Conservation (phyloP, 1,284 basidiomycete species). For the Gymnopus androsaceus region DNA sequence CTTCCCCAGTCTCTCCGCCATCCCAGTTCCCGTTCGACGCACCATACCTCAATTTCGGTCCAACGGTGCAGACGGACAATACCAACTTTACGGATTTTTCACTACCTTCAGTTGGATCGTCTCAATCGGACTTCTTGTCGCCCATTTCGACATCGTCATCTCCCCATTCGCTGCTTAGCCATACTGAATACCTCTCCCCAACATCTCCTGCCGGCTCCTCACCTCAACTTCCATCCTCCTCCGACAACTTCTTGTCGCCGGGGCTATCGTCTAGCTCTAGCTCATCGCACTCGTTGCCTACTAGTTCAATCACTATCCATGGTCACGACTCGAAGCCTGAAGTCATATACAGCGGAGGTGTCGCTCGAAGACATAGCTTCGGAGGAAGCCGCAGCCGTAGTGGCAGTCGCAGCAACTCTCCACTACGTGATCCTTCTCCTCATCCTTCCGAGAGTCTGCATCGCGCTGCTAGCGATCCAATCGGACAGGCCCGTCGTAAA, state of each 20-base stretch:
- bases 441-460: not conserved
- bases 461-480: conserved; percentile 9
- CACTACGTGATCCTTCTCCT: not conserved
- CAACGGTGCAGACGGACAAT: not conserved
- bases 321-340: conserved; percentile 3
- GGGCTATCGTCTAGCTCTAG: not conserved
- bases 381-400: conserved; percentile 6
- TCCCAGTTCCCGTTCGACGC: not conserved
- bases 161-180: not conserved
- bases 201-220: not conserved
- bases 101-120: not conserved
- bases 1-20: not conserved
- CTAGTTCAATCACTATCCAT: not conserved
- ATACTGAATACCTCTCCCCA: not conserved
- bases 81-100: not conserved
- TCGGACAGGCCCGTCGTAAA: conserved; percentile 6
- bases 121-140: conserved; percentile 1
- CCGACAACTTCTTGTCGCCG: not conserved
- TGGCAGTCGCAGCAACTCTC: not conserved
- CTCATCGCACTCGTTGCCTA: not conserved
- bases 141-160: conserved; percentile 1
- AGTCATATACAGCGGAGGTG: conserved; percentile 3
- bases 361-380: conserved; percentile 5
- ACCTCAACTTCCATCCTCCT: too few species aligned
- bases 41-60: conserved; percentile 7